Conservation (phyloP, 768 basidiomycete genomes). For the Suillus hirtellus region DNA sequence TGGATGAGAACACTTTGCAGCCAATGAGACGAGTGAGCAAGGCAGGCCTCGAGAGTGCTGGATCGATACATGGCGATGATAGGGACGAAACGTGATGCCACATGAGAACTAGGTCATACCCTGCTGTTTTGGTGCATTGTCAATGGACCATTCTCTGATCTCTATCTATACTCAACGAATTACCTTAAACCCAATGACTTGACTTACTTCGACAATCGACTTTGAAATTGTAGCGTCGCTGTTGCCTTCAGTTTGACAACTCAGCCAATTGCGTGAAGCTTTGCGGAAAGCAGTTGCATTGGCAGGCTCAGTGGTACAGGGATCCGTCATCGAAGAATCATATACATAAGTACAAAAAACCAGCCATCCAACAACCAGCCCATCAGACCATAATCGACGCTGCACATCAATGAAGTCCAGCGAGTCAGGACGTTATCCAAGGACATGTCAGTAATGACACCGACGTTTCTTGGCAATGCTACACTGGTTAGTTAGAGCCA, state of each 20-base stretch:
- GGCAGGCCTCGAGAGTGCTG: constrained; percentile 84
- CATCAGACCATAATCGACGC: neutral
- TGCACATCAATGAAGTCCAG: neutral
- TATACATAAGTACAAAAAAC: neutral
- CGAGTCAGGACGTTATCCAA: too few relatives aligned
- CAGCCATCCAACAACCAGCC: neutral
- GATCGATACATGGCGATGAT: constrained; percentile 4
- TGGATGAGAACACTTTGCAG: constrained; percentile 85
- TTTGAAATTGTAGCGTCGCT: neutral
- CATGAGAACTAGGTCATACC: neutral
- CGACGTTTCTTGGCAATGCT: too few relatives aligned
- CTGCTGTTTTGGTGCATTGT: neutral
- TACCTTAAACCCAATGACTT: neutral
- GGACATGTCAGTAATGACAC: too few relatives aligned
- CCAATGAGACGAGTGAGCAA: constrained; percentile 90
- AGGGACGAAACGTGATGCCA: neutral
- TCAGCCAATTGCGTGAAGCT: neutral
- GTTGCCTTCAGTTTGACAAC: neutral
- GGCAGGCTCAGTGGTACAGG: neutral
- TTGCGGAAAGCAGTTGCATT: neutral
- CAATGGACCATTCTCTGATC: neutral
- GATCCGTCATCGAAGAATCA: neutral
- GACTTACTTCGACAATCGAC: neutral
- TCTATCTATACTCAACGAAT: neutral
- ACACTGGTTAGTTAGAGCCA: too few relatives aligned